Evolutionary conservation across 805 yeast genomes (phyloP).

Genomic region (Pichia gijzeniarum): DNA sequence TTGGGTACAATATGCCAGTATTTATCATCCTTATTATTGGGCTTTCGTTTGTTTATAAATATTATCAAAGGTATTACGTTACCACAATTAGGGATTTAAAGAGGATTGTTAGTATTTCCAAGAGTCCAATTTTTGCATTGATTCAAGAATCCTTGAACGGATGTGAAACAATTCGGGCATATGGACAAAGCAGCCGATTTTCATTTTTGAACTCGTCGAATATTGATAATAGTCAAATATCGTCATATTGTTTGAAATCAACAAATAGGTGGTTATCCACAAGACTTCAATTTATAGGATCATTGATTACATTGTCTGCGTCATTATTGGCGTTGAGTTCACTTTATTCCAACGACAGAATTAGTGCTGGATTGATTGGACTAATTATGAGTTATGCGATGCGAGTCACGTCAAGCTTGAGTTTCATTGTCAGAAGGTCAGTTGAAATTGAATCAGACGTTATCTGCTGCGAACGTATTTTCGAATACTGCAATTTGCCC

Average conservation of each 20-base stretch:
- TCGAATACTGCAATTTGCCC: slow-evolving; percentile 73
- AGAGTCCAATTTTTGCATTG: slow-evolving; percentile 75
- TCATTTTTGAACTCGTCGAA: slow-evolving; percentile 44
- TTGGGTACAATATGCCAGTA: slow-evolving; percentile 48
- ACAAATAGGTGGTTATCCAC: slow-evolving; percentile 62
- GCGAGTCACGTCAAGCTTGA: slow-evolving; percentile 47
- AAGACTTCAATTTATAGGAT: slow-evolving; percentile 56
- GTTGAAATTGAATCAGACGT: slow-evolving; percentile 60
- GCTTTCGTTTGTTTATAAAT: slow-evolving; percentile 51
- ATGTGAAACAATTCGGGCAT: slow-evolving; percentile 72
- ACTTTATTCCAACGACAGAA: slow-evolving; percentile 34
- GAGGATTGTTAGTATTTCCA: slow-evolving; percentile 60
- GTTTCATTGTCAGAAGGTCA: slow-evolving; percentile 50
- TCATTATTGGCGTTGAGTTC: slow-evolving; percentile 40
- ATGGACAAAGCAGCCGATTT: slow-evolving; percentile 59
- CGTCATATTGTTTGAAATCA: slow-evolving; percentile 44
- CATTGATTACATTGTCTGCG: slow-evolving; percentile 45
- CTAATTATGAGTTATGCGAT: slow-evolving; percentile 59
- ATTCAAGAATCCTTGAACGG: slow-evolving; percentile 79
- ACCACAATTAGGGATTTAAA: slow-evolving; percentile 72
- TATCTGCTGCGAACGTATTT: slow-evolving; percentile 85
- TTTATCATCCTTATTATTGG: slow-evolving; percentile 42
- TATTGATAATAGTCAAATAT: slow-evolving; percentile 43
- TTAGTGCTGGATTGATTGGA: slow-evolving; percentile 57
- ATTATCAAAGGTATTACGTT: slow-evolving; percentile 66